Percentiles rank a stretch among this genome's conserved stretches.
phyloP scores from a whole-genome alignment of 2,329 filamentous ascomycete genomes.

The Cladophialophora yegresii region DNA sequence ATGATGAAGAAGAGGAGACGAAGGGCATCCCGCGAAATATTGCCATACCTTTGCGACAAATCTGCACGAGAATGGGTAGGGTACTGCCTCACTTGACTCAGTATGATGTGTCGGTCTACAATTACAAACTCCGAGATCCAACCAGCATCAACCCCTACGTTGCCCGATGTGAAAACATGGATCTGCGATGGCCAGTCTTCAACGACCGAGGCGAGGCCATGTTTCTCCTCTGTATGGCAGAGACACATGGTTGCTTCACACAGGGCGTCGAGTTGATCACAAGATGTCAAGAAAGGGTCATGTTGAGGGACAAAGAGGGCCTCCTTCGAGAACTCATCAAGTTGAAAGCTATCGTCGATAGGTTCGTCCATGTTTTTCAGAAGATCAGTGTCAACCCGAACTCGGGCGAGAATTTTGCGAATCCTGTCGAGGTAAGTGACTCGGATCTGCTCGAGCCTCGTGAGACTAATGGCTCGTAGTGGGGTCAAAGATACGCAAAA shows the following conservation, averaged over 20 bases:
- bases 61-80: conserved; percentile 24
- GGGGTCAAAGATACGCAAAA: conserved; percentile 29
- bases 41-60: conserved; percentile 24
- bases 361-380: conserved; percentile 26
- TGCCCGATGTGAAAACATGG: conserved; percentile 27
- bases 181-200: conserved; percentile 27
- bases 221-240: conserved; percentile 28
- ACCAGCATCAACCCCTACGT: conserved; percentile 29
- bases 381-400: conserved; percentile 28
- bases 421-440: conserved; percentile 24
- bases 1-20: conserved; percentile 27
- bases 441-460: neutral
- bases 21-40: conserved; percentile 26
- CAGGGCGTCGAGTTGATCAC: conserved; percentile 26
- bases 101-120: conserved; percentile 28
- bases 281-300: conserved; percentile 25
- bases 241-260: conserved; percentile 26
- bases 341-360: conserved; percentile 24
- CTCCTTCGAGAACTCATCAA: conserved; percentile 24
- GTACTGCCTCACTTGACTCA: conserved; percentile 25
- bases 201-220: conserved; percentile 28
- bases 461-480: conserved; percentile 12
- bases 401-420: conserved; percentile 28
- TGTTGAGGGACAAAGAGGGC: conserved; percentile 26
- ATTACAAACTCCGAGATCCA: conserved; percentile 27